Base-by-base conservation (phyloP, 495 filamentous ascomycete genomes). In the Tetracladium setigerum region DNA sequence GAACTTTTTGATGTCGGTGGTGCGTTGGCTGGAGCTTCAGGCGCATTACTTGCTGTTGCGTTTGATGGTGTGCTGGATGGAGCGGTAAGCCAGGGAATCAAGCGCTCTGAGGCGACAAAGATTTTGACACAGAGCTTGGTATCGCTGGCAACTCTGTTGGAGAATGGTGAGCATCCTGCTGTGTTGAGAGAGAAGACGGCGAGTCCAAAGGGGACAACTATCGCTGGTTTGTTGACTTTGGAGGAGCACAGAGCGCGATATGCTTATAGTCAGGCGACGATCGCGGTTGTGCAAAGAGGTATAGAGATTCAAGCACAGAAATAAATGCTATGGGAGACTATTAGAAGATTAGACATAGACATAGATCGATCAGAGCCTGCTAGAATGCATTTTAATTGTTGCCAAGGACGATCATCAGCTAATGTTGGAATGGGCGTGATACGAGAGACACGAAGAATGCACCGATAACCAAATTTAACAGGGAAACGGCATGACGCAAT, bases 201-300 rank as follows among this genome's bases (percentile, higher is more conserved):
- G 46, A 89, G 86, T 13, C 86, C 86, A 0, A 87, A 83, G 2
- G 86, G 86, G 4, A 89, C 86, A 56, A 90, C 84, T 8, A 89
- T 89, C 53, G 82, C 77, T 4, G 86, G 87, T 1, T 56, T 89
- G 55, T 51, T 87, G 50, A 82, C 85, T 34, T 63, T 91, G 9
- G 86, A 91, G 62, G 87, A 91, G 54, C 83, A 82, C 7, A 69
- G 76, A 4, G 81, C 87, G 30, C 72, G 85, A 49, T 79, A 79
- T 1, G 78, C 78, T 2, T 74, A 87, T 19, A 74, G 81, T 8
- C 77, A 78, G 56, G 79, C 85, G 4, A 77, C 89, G 12, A 72
- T 54, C 41, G 47, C 52, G 14, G 47, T 42, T 47, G 37, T 43
- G 19, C 39, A 55, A 31, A n/a, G 52, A 41, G 50, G 52, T 37